Conservation (phyloP, 345 rosid genomes). For the Theobroma cacao region DNA sequence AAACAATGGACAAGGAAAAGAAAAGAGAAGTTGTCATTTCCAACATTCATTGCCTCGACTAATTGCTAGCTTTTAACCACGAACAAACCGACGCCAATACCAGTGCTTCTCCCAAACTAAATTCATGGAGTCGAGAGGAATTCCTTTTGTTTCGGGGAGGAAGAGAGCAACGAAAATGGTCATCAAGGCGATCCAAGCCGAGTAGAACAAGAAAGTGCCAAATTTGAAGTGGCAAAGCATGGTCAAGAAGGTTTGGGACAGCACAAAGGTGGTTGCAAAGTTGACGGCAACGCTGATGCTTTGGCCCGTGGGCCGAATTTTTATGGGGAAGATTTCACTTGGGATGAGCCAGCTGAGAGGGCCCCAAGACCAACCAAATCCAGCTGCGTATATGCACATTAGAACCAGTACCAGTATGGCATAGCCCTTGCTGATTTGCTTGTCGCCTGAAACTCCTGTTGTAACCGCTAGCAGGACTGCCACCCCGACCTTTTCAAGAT, state of each 20-base stretch:
- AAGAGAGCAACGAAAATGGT: constrained; percentile 44
- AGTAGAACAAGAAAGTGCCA: constrained; percentile 58
- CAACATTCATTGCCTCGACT: neutral
- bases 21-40: neutral
- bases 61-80: neutral
- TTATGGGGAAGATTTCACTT: constrained; percentile 66
- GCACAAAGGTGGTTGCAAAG: constrained; percentile 48
- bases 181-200: constrained; percentile 57
- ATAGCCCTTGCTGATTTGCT: constrained; percentile 36
- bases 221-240: constrained; percentile 67
- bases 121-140: constrained; percentile 56
- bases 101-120: constrained; percentile 60
- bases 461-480: constrained; percentile 37
- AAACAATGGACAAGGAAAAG: neutral
- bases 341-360: constrained; percentile 63
- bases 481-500: constrained; percentile 25
- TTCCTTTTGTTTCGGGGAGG: constrained; percentile 67
- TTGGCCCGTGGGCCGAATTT: constrained; percentile 59
- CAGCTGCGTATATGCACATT: constrained; percentile 58
- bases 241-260: constrained; percentile 55
- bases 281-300: constrained; percentile 53
- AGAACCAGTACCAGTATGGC: constrained; percentile 41
- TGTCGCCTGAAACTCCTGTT: constrained; percentile 45
- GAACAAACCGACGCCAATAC: constrained; percentile 55
- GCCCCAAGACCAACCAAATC: constrained; percentile 82